Conservation (phyloP, 2,329 filamentous ascomycete species). For the Colletotrichum godetiae region DNA sequence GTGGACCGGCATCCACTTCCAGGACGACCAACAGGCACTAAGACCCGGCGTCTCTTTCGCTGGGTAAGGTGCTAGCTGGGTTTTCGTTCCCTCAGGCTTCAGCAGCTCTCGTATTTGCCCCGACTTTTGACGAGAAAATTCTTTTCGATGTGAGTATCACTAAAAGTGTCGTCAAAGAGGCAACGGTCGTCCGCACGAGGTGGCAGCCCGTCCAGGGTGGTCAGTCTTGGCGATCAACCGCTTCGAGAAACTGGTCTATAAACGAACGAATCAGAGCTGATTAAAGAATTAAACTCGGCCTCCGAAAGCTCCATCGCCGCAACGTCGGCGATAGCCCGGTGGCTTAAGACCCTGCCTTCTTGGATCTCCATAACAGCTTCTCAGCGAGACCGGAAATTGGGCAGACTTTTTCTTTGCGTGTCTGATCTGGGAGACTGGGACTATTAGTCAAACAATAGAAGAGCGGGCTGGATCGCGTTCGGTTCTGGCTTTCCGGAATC, state of each 20-base stretch:
- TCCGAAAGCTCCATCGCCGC: slow-evolving; percentile 15
- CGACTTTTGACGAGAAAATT: neutral
- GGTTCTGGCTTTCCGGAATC: neutral
- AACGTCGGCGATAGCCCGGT: slow-evolving; percentile 20
- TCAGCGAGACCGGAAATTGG: slow-evolving; percentile 22
- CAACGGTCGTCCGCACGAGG: slow-evolving; percentile 2
- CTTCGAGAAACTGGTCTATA: neutral
- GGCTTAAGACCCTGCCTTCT: neutral
- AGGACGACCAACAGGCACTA: neutral
- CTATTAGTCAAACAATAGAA: neutral
- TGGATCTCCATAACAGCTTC: neutral
- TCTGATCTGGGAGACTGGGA: neutral
- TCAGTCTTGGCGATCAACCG: slow-evolving; percentile 18
- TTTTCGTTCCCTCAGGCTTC: neutral
- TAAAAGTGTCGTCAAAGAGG: neutral
- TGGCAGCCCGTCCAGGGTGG: slow-evolving; percentile 5
- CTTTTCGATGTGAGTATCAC: neutral
- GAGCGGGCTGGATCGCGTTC: neutral
- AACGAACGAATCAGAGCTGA: slow-evolving; percentile 1
- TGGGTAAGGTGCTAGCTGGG: neutral
- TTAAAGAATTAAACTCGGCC: neutral
- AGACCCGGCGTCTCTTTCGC: neutral
- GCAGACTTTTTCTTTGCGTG: neutral
- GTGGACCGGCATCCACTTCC: slow-evolving; percentile 5
- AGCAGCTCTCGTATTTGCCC: slow-evolving; percentile 17